Evolutionary conservation across 73 alveolate genomes (phyloP).

Genomic region (Stentor coeruleus): DNA sequence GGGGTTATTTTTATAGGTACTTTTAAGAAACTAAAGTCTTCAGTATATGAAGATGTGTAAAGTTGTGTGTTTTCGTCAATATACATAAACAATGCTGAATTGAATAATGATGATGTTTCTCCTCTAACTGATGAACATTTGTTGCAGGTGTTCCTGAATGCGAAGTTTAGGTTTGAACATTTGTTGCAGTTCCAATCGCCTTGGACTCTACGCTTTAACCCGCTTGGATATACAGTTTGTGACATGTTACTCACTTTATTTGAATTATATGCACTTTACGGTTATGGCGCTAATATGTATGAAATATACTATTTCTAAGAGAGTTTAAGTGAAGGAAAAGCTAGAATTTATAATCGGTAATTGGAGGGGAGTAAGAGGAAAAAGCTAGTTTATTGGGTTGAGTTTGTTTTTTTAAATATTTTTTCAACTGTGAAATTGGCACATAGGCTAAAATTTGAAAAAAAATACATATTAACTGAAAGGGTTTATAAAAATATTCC

Average conservation of each 20-base stretch:
- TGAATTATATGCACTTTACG: too few species aligned
- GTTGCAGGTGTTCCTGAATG: neutral
- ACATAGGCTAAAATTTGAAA: too few species aligned
- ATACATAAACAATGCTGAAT: neutral
- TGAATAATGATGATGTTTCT: neutral
- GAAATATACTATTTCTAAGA: too few species aligned
- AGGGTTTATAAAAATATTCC: too few species aligned
- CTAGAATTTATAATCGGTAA: too few species aligned
- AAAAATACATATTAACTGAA: too few species aligned
- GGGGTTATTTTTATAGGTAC: neutral
- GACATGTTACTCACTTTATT: conserved; percentile 8
- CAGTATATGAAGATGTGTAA: neutral
- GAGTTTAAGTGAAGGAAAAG: too few species aligned
- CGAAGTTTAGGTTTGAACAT: conserved; percentile 24
- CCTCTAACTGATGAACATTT: neutral
- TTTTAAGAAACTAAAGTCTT: neutral
- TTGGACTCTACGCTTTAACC: neutral
- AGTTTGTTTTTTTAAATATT: too few species aligned
- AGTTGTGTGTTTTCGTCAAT: neutral
- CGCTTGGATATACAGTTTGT: neutral
- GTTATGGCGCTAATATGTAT: too few species aligned
- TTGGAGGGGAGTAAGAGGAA: too few species aligned
- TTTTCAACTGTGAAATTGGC: too few species aligned
- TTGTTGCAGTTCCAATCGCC: conserved; percentile 25
- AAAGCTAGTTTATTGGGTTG: too few species aligned